Evolutionary conservation across 1,284 basidiomycete species (phyloP), one percentile per base, ranked within the genome.

Genomic region (Ustilago vetiveriae): DNA sequence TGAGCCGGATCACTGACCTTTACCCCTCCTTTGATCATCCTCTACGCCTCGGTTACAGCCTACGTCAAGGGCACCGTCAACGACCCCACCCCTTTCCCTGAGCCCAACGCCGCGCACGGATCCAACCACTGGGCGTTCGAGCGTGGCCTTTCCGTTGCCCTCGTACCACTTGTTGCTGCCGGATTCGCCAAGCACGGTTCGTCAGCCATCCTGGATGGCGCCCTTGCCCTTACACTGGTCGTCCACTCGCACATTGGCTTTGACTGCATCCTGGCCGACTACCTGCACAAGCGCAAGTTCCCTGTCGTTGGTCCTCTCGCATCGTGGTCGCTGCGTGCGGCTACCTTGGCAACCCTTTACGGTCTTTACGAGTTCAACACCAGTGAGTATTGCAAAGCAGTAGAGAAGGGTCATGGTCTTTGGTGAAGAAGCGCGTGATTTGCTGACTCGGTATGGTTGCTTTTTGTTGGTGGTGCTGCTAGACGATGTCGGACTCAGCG

Each of bases 51-150:
- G 13, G n/a, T 16, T 4, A 23, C 76, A 94, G 93, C 93, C 62
- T 89, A 98, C 83, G 88, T 92, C 85, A 89, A 89, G 83, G 95
- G 95, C 56, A 92, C 92, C 32, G 94, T 94, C 75, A 98, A 98
- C 85, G 95, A 98, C 82, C 92, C 95, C 2, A 92, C 91, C 4
- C 84, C 88, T 19, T 96, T 93, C 86, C 94, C 94, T 26, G 82
- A 89, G 22, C 88, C 92, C 32, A 66, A 72, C 46, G 48, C 75
- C 3, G 83, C 88, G 3, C 91, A 96, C 79, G 95, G 96, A 45
- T 95, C 92, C 2, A 90, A 97, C 84, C 95, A 98, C 86, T 98
- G 95, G 95, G 89, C 92, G 1, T 97, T 98, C 81, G 95, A 98
- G 84, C 90, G 95, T 51, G 86, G 93, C 17, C 87, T 98, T 54